Conservation (phyloP, 495 filamentous ascomycete species). For the Penicillium arizonense region DNA sequence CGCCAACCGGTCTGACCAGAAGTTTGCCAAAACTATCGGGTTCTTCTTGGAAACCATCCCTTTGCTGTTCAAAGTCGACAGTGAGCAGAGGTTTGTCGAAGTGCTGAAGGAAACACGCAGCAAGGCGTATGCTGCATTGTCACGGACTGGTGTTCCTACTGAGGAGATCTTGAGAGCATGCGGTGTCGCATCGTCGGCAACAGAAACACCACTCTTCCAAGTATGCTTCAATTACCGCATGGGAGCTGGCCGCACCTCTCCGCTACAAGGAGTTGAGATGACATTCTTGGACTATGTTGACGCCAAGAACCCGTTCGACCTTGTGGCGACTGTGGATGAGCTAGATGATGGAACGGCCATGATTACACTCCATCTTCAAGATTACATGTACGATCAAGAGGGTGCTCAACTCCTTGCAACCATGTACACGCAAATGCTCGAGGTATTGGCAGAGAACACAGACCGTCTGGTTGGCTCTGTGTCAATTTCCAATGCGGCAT, state of each 20-base stretch:
- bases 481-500: too few relatives aligned
- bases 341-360: constrained; percentile 8
- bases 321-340: constrained; percentile 20
- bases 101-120: background rate
- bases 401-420: constrained; percentile 8
- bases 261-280: constrained; percentile 15
- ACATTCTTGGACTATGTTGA: constrained; percentile 9
- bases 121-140: constrained; percentile 17
- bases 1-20: background rate
- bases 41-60: background rate
- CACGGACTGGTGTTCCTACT: constrained; percentile 31
- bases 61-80: background rate
- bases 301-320: constrained; percentile 24
- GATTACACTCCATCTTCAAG: constrained; percentile 3
- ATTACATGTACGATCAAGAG: constrained; percentile 11
- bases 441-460: background rate
- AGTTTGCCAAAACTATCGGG: background rate
- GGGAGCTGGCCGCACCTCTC: background rate
- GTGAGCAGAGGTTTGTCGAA: background rate
- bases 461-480: too few relatives aligned
- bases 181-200: constrained; percentile 16
- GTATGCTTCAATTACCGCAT: constrained; percentile 32
- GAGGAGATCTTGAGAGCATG: constrained; percentile 32
- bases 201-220: constrained; percentile 30
- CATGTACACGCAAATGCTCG: constrained; percentile 21